Percentiles rank a stretch among this genome's conserved stretches.
Evolutionary conservation across 306 rosid species (phyloP).

Genomic region (Lathyrus sativus): DNA sequence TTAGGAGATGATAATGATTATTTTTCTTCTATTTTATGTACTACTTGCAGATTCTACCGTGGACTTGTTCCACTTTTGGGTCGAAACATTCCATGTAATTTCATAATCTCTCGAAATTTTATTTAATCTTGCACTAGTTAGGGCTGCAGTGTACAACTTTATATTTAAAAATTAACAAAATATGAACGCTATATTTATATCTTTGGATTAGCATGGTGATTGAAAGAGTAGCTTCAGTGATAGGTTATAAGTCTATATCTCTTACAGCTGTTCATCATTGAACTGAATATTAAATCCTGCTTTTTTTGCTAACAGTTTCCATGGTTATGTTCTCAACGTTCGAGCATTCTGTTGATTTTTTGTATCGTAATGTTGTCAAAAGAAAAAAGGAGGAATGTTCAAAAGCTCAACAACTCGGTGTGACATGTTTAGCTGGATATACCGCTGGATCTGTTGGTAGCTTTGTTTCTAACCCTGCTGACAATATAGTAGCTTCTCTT

Average conservation of each 20-base stretch:
- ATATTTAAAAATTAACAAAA: constrained; percentile 12
- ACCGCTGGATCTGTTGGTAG: constrained; percentile 70
- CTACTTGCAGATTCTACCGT: constrained; percentile 61
- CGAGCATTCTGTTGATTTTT: constrained; percentile 60
- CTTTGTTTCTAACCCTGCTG: constrained; percentile 61
- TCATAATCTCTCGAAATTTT: constrained; percentile 38
- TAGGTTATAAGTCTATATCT: constrained; percentile 22
- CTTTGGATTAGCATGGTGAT: constrained; percentile 21
- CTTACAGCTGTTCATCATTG: constrained; percentile 25
- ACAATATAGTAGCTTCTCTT: constrained; percentile 61
- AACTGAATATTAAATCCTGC: constrained; percentile 35
- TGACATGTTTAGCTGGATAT: constrained; percentile 67
- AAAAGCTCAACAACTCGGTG: constrained; percentile 58
- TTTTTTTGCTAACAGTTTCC: constrained; percentile 47
- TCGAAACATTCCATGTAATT: constrained; percentile 68
- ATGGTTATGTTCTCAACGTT: constrained; percentile 68
- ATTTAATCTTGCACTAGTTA: constrained; percentile 19
- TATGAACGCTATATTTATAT: constrained; percentile 14
- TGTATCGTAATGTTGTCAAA: constrained; percentile 48
- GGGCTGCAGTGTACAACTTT: constrained; percentile 6
- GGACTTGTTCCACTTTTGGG: constrained; percentile 66
- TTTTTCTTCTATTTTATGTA: constrained; percentile 33
- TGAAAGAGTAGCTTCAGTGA: constrained; percentile 30
- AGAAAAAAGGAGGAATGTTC: constrained; percentile 62
- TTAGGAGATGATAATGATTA: constrained; percentile 32